phyloP scores from a whole-genome alignment of 1,139 yeast species.

The Hanseniaspora sp. region DNA sequence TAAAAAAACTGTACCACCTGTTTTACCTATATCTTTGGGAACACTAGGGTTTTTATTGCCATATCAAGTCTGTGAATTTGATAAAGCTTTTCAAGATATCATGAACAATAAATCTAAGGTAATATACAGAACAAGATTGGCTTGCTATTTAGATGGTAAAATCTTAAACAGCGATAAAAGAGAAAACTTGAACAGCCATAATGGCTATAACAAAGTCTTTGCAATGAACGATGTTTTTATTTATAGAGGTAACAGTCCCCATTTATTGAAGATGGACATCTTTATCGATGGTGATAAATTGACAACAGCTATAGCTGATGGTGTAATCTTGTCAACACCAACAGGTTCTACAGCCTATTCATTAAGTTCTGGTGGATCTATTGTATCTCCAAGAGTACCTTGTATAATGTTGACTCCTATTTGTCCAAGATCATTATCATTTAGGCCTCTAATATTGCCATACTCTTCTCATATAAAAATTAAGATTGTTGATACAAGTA shows the following conservation, averaged over 20 bases:
- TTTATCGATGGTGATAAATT: conserved; percentile 69
- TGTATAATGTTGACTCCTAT: conserved; percentile 78
- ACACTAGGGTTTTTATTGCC: conserved; percentile 86
- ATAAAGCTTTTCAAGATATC: conserved; percentile 53
- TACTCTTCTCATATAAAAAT: conserved; percentile 58
- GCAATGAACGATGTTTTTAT: conserved; percentile 88
- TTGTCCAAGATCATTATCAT: conserved; percentile 78
- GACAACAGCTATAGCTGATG: conserved; percentile 88
- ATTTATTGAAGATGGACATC: conserved; percentile 70
- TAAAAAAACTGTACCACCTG: conserved; percentile 69
- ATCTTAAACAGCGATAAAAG: conserved; percentile 18
- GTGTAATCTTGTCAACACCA: conserved; percentile 74
- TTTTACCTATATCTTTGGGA: conserved; percentile 78
- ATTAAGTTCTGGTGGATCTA: conserved; percentile 80
- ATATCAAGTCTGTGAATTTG: conserved; percentile 56
- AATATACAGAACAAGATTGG: conserved; percentile 63
- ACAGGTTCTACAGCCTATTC: conserved; percentile 95
- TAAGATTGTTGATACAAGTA: conserved; percentile 32
- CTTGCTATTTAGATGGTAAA: conserved; percentile 44
- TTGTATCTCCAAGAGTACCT: conserved; percentile 79
- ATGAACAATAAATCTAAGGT: conserved; percentile 60
- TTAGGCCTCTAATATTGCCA: conserved; percentile 77
- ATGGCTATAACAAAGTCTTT: conserved; percentile 33
- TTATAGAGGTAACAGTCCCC: conserved; percentile 84
- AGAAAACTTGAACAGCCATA: conserved; percentile 15